Percentiles rank a stretch among this genome's conserved stretches.
These are phyloP conservation scores for Exsudoporus frostii DNA, from an alignment of 768 basidiomycete species.

Conservation along the genomic window DNA sequence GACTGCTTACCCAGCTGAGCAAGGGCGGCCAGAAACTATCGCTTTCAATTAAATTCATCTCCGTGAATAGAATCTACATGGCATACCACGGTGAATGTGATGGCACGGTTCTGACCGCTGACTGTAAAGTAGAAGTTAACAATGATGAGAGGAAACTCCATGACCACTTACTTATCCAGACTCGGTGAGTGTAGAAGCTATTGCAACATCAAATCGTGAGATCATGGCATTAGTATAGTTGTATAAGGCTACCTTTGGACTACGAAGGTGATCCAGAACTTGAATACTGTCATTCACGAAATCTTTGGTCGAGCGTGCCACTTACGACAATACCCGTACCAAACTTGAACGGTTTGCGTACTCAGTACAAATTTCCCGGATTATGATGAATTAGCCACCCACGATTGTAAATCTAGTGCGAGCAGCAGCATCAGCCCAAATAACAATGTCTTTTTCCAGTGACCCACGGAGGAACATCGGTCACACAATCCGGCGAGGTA, in stretches of 20 bases:
- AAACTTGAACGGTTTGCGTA: background rate
- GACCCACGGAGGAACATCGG: constrained; percentile 9
- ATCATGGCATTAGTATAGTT: too few species aligned
- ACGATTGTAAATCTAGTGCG: constrained; percentile 4
- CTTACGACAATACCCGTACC: constrained; percentile 2
- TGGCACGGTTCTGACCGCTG: constrained; percentile 14
- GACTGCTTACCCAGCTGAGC: constrained; percentile 13
- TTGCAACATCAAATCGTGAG: background rate
- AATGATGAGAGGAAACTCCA: background rate
- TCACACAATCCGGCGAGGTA: background rate
- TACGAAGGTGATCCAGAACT: constrained; percentile 19
- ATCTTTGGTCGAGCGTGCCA: background rate
- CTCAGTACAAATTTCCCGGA: background rate
- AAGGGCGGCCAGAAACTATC: constrained; percentile 3
- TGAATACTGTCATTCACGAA: background rate
- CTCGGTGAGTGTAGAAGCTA: constrained; percentile 27
- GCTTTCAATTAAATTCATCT: background rate
- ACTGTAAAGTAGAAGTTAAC: constrained; percentile 8
- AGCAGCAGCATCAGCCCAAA: background rate
- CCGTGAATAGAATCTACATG: too few species aligned
- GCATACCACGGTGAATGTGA: constrained; percentile 17
- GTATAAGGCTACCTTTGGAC: constrained; percentile 17
- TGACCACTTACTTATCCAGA: constrained; percentile 26
- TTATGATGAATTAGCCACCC: background rate
- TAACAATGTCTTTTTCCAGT: background rate